Percentiles rank a stretch among this genome's conserved stretches.
phyloP scores from a whole-genome alignment of 257 asterid species.

The Coffea canephora region DNA sequence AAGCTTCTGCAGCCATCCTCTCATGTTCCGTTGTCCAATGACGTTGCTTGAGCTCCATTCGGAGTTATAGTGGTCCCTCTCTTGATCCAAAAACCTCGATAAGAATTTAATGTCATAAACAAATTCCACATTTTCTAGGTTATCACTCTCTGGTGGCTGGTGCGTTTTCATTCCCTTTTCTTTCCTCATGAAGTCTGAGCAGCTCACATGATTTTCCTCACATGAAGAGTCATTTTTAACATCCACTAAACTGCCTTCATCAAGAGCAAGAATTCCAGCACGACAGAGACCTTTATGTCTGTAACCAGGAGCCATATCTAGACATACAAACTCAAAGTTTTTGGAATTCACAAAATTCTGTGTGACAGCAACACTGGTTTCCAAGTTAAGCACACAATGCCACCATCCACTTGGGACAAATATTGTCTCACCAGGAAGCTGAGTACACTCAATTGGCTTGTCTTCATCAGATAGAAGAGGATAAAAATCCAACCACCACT shows the following conservation, averaged over 20 bases:
- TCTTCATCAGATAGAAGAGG: slow-evolving; percentile 85
- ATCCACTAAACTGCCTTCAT: slow-evolving; percentile 47
- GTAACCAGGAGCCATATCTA: slow-evolving; percentile 99
- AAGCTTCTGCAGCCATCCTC: slow-evolving; percentile 85
- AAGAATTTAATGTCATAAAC: slow-evolving; percentile 77
- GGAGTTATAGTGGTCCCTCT: slow-evolving; percentile 78
- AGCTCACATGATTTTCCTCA: slow-evolving; percentile 35
- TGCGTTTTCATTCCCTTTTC: slow-evolving; percentile 58
- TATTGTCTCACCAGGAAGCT: slow-evolving; percentile 96
- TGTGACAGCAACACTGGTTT: slow-evolving; percentile 87
- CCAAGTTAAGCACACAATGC: slow-evolving; percentile 97
- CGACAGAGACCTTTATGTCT: slow-evolving; percentile 92
- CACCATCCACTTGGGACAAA: slow-evolving; percentile 99
- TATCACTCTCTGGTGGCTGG: slow-evolving; percentile 30
- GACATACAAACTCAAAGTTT: slow-evolving; percentile 82
- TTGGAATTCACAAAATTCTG: slow-evolving; percentile 88
- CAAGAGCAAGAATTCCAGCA: slow-evolving; percentile 94
- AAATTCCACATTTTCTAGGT: slow-evolving; percentile 45
- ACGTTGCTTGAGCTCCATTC: slow-evolving; percentile 82
- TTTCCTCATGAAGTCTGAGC: slow-evolving; percentile 55
- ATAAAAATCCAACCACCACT: slow-evolving; percentile 99
- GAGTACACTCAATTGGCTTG: slow-evolving; percentile 95
- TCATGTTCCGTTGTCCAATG: slow-evolving; percentile 94
- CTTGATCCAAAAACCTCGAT: slow-evolving; percentile 69
- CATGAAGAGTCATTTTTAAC: slow-evolving; percentile 29